phyloP scores from a whole-genome alignment of 352 stramenopile species.

The Phytophthora parvispora region DNA sequence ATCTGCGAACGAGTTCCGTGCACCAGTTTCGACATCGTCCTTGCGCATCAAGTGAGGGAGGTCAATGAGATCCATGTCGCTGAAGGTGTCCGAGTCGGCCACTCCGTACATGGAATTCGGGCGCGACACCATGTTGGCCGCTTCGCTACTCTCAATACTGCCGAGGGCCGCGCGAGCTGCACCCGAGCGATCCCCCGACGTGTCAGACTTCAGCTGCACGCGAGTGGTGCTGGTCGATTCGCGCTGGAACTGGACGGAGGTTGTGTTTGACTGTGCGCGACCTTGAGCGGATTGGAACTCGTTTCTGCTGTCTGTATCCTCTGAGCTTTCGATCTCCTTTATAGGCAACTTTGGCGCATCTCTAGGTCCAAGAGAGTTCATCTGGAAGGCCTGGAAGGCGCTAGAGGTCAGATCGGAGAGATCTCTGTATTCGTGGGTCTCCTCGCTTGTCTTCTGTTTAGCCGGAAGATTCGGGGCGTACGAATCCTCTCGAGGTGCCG shows the following conservation, averaged over 20 bases:
- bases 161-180: slow-evolving; percentile 30
- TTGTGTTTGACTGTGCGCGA: slow-evolving; percentile 20
- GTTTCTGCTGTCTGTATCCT: slow-evolving; percentile 27
- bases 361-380: slow-evolving; percentile 35
- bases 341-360: slow-evolving; percentile 29
- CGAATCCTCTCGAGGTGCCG: slow-evolving; percentile 2
- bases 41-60: slow-evolving; percentile 82
- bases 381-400: slow-evolving; percentile 73
- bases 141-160: slow-evolving; percentile 44
- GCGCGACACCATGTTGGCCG: slow-evolving; percentile 35
- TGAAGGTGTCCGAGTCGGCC: slow-evolving; percentile 77
- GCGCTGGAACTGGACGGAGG: slow-evolving; percentile 19
- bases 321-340: slow-evolving; percentile 24
- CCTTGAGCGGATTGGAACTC: slow-evolving; percentile 27
- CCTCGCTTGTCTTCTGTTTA: slow-evolving; percentile 16
- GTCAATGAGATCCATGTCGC: slow-evolving; percentile 77
- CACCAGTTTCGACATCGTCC: slow-evolving; percentile 38
- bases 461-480: neutral
- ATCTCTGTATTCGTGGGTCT: slow-evolving; percentile 56
- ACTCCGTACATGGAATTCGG: slow-evolving; percentile 64
- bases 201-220: slow-evolving; percentile 28
- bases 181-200: slow-evolving; percentile 15
- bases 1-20: slow-evolving; percentile 50
- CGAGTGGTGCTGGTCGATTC: slow-evolving; percentile 37
- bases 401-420: slow-evolving; percentile 73